phyloP scores from a whole-genome alignment of 805 yeast genomes.

The Lachancea lanzarotensis region DNA sequence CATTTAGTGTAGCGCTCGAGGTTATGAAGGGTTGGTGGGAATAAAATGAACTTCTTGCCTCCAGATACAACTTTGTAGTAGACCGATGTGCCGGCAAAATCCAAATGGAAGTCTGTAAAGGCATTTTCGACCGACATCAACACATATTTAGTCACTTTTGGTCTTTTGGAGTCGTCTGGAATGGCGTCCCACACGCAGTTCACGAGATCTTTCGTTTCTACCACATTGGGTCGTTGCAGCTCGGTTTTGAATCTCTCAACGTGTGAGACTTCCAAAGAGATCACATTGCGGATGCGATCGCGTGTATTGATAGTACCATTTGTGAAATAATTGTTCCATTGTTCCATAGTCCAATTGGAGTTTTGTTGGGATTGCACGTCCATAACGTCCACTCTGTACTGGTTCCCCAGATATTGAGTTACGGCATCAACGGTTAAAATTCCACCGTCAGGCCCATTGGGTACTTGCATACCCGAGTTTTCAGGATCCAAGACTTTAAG shows the following conservation, averaged over 20 bases:
- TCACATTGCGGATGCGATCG: slow-evolving; percentile 70
- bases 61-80: slow-evolving; percentile 82
- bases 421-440: slow-evolving; percentile 25
- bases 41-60: slow-evolving; percentile 62
- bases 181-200: slow-evolving; percentile 50
- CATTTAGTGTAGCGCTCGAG: slow-evolving; percentile 58
- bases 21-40: slow-evolving; percentile 67
- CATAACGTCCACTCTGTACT: slow-evolving; percentile 70
- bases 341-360: slow-evolving; percentile 53
- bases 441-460: slow-evolving; percentile 12
- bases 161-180: slow-evolving; percentile 30
- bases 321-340: slow-evolving; percentile 69
- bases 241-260: slow-evolving; percentile 40
- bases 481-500: slow-evolving; percentile 19
- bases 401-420: slow-evolving; percentile 50
- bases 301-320: slow-evolving; percentile 38
- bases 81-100: slow-evolving; percentile 89
- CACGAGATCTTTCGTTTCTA: slow-evolving; percentile 60
- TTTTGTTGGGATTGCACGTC: slow-evolving; percentile 77
- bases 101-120: slow-evolving; percentile 86
- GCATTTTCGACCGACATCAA: slow-evolving; percentile 78
- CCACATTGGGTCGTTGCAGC: slow-evolving; percentile 61
- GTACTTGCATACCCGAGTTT: slow-evolving; percentile 18
- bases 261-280: slow-evolving; percentile 70
- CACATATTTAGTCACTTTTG: slow-evolving; percentile 69